Percentiles rank a stretch among this genome's conserved stretches.
These are phyloP conservation scores for Penicillium sp. DNA, from an alignment of 2,329 filamentous ascomycete species.

Conservation along the genomic window DNA sequence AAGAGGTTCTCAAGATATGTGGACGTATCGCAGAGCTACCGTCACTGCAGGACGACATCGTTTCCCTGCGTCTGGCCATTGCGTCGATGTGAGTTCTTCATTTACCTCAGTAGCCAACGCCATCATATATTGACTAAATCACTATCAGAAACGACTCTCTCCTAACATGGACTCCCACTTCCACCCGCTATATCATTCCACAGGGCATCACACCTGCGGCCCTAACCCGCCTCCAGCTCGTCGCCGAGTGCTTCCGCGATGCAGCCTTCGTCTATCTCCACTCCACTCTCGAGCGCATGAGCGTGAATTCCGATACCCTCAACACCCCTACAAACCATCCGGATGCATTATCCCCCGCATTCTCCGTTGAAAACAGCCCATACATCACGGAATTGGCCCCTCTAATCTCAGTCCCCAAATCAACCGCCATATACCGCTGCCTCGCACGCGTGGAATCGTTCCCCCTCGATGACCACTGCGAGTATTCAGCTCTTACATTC, in stretches of 20 bases:
- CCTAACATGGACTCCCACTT: conserved; percentile 30
- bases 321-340: neutral
- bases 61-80: conserved; percentile 27
- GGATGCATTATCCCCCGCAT: neutral
- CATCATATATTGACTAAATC: neutral
- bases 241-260: conserved; percentile 40
- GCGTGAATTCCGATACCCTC: conserved; percentile 1
- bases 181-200: conserved; percentile 31
- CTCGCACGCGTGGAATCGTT: conserved; percentile 25
- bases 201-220: conserved; percentile 27
- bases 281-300: conserved; percentile 34
- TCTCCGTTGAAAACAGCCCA: neutral
- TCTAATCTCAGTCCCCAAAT: conserved; percentile 29
- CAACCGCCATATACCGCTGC: conserved; percentile 27
- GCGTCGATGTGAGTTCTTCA: conserved; percentile 28
- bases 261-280: conserved; percentile 39
- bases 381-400: conserved; percentile 7
- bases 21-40: conserved; percentile 34
- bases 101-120: neutral
- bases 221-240: conserved; percentile 33
- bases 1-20: conserved; percentile 36
- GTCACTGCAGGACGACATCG: conserved; percentile 16
- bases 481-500: conserved; percentile 40
- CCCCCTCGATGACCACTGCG: conserved; percentile 34
- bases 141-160: conserved; percentile 32